A percentile compares a stretch with the other conserved stretches of the same genome.
phyloP scores from a whole-genome alignment of 2,329 filamentous ascomycete species.

The Cytospora piceae region DNA sequence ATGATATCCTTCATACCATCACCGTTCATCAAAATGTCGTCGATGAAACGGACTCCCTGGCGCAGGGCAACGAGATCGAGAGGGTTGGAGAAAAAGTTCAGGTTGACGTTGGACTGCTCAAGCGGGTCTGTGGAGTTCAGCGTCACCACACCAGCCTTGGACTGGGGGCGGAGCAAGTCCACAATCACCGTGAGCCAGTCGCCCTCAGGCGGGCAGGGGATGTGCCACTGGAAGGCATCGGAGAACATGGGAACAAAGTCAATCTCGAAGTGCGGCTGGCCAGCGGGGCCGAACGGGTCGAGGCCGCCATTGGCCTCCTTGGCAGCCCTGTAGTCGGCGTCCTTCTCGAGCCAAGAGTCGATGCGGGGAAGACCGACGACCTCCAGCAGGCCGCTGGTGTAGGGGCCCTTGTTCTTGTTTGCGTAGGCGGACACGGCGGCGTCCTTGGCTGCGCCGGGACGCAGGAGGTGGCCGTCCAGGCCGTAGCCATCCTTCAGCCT shows the following conservation, averaged over 20 bases:
- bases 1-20: constrained; percentile 60
- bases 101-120: constrained; percentile 60
- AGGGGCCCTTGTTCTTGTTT: constrained; percentile 44
- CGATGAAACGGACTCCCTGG: constrained; percentile 58
- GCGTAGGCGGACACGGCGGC: constrained; percentile 43
- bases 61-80: constrained; percentile 61
- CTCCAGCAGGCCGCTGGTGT: constrained; percentile 48
- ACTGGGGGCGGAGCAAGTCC: constrained; percentile 48
- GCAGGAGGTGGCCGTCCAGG: constrained; percentile 47
- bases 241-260: constrained; percentile 65
- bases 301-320: constrained; percentile 47
- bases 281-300: constrained; percentile 59
- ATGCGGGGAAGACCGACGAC: constrained; percentile 62
- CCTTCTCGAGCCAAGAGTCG: constrained; percentile 55
- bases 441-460: constrained; percentile 41
- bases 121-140: constrained; percentile 61
- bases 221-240: constrained; percentile 54
- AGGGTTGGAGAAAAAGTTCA: constrained; percentile 63
- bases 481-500: constrained; percentile 47
- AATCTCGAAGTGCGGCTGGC: constrained; percentile 64
- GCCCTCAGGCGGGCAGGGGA: constrained; percentile 46
- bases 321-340: constrained; percentile 49
- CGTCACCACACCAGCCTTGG: constrained; percentile 55
- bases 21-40: constrained; percentile 61
- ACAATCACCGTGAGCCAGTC: constrained; percentile 61